Conservation (phyloP, 257 asterid species). For the Scutellaria baicalensis region DNA sequence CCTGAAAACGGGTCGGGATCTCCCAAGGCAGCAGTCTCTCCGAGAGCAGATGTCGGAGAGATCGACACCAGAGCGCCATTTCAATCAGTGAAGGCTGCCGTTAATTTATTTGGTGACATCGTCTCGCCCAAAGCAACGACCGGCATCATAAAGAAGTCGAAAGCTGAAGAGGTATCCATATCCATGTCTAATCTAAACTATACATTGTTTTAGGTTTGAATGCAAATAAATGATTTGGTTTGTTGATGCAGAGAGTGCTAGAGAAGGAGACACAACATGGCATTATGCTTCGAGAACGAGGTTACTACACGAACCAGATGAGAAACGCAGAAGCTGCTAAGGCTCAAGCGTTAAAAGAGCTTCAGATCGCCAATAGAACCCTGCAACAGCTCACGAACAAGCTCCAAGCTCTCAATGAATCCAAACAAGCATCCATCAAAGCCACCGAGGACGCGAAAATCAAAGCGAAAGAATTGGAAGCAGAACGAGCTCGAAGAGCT, state of each 20-base stretch:
- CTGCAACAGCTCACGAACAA: slow-evolving; percentile 54
- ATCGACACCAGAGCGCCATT: slow-evolving; percentile 73
- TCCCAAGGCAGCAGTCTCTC: slow-evolving; percentile 32
- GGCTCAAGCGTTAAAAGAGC: slow-evolving; percentile 53
- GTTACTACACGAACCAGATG: slow-evolving; percentile 40
- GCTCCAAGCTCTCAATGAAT: slow-evolving; percentile 48
- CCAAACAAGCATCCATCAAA: slow-evolving; percentile 58
- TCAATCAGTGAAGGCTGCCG: slow-evolving; percentile 80
- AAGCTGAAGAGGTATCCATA: slow-evolving; percentile 65
- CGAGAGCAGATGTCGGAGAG: slow-evolving; percentile 48
- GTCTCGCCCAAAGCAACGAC: slow-evolving; percentile 29
- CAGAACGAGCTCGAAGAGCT: slow-evolving; percentile 29
- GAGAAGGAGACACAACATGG: slow-evolving; percentile 76
- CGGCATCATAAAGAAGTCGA: slow-evolving; percentile 30
- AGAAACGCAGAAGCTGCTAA: slow-evolving; percentile 44
- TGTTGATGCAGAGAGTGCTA: slow-evolving; percentile 55
- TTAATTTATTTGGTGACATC: slow-evolving; percentile 56
- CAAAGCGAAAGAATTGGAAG: slow-evolving; percentile 44
- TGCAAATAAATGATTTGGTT: background rate
- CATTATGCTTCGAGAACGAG: slow-evolving; percentile 51
- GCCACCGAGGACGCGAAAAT: slow-evolving; percentile 44
- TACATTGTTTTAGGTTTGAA: background rate
- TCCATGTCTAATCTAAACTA: background rate
- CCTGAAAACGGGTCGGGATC: slow-evolving; percentile 28
- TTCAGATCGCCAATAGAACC: slow-evolving; percentile 54